Evolutionary conservation across 2,329 filamentous ascomycete genomes (phyloP).

Genomic region (Pseudogymnoascus sp.): DNA sequence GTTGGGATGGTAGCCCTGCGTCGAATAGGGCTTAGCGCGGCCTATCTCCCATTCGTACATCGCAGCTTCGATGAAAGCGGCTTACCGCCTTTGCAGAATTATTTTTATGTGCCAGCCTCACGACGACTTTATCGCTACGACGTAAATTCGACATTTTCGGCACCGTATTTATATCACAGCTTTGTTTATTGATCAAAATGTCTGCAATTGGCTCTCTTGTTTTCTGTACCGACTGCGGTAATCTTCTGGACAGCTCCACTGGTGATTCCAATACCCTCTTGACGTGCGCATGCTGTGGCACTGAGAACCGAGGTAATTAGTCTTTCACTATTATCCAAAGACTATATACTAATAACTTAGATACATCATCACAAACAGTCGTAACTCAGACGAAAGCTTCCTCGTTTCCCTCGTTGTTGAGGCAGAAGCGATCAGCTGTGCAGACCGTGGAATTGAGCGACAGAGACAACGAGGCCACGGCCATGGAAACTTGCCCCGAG

Average conservation of each 20-base stretch:
- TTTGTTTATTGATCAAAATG: constrained; percentile 44
- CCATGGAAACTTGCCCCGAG: constrained; percentile 63
- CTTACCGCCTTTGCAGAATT: constrained; percentile 8
- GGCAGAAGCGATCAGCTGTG: constrained; percentile 78
- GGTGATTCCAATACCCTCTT: constrained; percentile 68
- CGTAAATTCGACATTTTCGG: background rate
- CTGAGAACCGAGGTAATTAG: constrained; percentile 67
- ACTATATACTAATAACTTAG: constrained; percentile 33
- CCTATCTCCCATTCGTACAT: background rate
- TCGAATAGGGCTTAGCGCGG: constrained; percentile 5
- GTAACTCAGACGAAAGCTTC: constrained; percentile 78
- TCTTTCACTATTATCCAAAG: constrained; percentile 7
- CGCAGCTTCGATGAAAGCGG: constrained; percentile 4
- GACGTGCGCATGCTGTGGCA: constrained; percentile 77
- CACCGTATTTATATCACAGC: background rate
- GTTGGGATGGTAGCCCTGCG: constrained; percentile 4
- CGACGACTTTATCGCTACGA: background rate
- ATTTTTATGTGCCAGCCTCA: constrained; percentile 4
- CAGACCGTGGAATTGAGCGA: constrained; percentile 74
- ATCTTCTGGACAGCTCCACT: constrained; percentile 73
- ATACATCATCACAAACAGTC: constrained; percentile 67
- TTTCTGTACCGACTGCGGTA: constrained; percentile 89
- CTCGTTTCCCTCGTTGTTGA: constrained; percentile 82
- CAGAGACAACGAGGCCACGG: constrained; percentile 63
- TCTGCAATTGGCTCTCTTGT: constrained; percentile 82